phyloP scores from a whole-genome alignment of 2,329 filamentous ascomycete genomes.

The Grosmannia serpens region DNA sequence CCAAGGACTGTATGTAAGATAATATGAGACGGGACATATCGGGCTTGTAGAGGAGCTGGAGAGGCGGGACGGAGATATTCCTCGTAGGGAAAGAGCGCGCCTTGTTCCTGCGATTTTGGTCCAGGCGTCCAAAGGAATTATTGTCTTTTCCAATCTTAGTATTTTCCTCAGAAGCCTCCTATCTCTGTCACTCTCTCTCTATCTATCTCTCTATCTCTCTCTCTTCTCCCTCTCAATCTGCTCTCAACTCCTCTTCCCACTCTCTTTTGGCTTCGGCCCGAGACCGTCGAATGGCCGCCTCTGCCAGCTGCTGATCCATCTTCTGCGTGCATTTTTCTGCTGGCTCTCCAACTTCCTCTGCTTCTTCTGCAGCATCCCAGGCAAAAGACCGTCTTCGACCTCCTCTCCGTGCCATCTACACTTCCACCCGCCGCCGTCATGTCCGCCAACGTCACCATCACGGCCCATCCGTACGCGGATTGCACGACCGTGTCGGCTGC shows the following conservation, averaged over 20 bases:
- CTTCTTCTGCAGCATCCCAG: not conserved
- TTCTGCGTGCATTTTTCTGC: no score
- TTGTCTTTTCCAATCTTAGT: no score
- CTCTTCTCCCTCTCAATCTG: not conserved
- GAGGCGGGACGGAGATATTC: not conserved
- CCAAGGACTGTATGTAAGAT: no score
- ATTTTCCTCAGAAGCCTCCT: not conserved
- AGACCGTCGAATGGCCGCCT: no score
- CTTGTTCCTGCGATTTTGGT: not conserved
- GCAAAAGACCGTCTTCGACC: not conserved
- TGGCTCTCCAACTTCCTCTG: not conserved
- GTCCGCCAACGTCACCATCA: constrained; percentile 1
- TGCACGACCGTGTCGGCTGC: constrained; percentile 27
- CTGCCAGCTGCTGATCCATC: no score
- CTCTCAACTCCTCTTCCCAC: not conserved
- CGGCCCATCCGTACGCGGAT: constrained; percentile 15
- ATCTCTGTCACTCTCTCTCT: not conserved
- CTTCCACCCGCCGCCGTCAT: not conserved
- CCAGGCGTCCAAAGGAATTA: no score
- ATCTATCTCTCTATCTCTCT: not conserved
- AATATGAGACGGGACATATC: no score
- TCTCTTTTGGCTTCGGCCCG: no score
- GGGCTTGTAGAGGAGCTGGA: not conserved
- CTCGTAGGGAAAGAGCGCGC: not conserved
- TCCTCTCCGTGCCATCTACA: not conserved